Base-by-base conservation (phyloP, 306 rosid species). In the Geum urbanum region DNA sequence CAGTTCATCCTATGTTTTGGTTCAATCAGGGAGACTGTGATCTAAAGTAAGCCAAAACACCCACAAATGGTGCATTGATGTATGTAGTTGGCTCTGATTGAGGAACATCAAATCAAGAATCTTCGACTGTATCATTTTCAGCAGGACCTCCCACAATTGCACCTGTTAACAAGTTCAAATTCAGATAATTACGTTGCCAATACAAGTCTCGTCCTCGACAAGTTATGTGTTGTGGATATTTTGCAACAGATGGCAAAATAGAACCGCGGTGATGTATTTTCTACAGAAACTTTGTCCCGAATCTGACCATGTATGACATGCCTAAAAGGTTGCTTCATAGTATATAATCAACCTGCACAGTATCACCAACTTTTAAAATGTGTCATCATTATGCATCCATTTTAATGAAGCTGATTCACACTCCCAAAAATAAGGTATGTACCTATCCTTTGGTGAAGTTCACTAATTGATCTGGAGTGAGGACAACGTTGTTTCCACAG, bases 281-380 rank as follows among this genome's bases (percentile, higher is more conserved):
- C 60, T 24, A 6, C 0, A 85, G 87, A 57, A 58, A 87, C 11
- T 80, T 82, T 39, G 22, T 8, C 22, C 89, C 85, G 19, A 57
- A 84, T 68, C 89, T 89, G 20, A 82, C 84, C 91, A 84, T 84
- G 79, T 84, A 87, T 9, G 91, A 84, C 89, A 78, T 84, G 6
- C 43, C 5, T 37, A 20, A 47, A 18, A 50, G 68, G 41, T 72
- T 72, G 49, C 50, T 62, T 72, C 69, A 61, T 19, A 59, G 39
- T 58, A 71, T 50, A 50, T 61, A 48, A 62, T 72, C 76, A 6
- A 51, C 69, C 51, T 63, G 22, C 5, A 32, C 27, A 20, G n/a
- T 53, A 9, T 18, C 19, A 19, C 22, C n/a, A n/a, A n/a, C n/a
- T n/a, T n/a, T n/a, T 9, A 4, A 8, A 54, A 54, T 54, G 32